Evolutionary conservation across 257 asterid genomes (phyloP).

Genomic region (Osmanthus fragrans): DNA sequence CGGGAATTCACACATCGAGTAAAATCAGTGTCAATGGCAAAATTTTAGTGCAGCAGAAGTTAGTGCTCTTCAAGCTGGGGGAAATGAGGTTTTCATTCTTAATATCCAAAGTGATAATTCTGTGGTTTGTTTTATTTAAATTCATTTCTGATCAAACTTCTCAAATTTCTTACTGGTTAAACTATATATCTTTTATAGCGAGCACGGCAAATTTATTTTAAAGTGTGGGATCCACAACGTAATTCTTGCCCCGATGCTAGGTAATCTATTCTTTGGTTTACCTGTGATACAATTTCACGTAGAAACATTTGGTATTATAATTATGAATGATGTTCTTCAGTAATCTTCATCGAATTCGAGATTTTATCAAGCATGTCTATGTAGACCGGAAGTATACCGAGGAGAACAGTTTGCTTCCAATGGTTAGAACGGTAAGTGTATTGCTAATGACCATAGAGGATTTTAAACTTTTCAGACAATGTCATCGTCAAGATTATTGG

Average conservation of each 20-base stretch:
- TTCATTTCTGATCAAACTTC: background rate
- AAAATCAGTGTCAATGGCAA: conserved; percentile 89
- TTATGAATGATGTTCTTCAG: conserved; percentile 38
- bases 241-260: conserved; percentile 64
- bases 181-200: conserved; percentile 38
- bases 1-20: conserved; percentile 91
- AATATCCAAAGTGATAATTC: background rate
- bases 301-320: conserved; percentile 15
- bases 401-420: conserved; percentile 35
- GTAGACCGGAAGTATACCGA: conserved; percentile 65
- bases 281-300: background rate
- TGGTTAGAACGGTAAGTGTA: conserved; percentile 49
- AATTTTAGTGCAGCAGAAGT: conserved; percentile 76
- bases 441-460: background rate
- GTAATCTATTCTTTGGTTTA: conserved; percentile 32
- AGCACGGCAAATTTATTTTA: conserved; percentile 73
- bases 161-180: conserved; percentile 4
- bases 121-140: background rate
- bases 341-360: conserved; percentile 67
- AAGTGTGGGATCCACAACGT: conserved; percentile 69
- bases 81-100: conserved; percentile 66
- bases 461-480: conserved; percentile 9
- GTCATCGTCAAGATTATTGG: background rate
- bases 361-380: conserved; percentile 67
- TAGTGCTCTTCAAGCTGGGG: conserved; percentile 75